phyloP scores from a whole-genome alignment of 2,329 filamentous ascomycete genomes.

The Botrytis fragariae region DNA sequence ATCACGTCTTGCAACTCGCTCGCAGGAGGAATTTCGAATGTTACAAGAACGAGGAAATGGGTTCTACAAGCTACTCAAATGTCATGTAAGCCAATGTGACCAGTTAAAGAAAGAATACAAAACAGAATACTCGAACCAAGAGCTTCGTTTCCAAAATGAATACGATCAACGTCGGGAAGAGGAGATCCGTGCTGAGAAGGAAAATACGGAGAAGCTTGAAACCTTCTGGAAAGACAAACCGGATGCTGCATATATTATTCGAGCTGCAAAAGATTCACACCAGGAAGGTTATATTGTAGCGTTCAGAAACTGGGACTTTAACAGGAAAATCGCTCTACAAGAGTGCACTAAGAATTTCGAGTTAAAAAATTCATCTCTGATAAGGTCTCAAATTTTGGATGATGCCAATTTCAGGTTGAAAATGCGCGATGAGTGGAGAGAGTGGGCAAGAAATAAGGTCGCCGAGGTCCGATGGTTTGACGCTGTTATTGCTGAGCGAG shows the following conservation, averaged over 20 bases:
- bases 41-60: conserved; percentile 39
- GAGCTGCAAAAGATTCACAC: conserved; percentile 39
- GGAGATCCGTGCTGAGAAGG: conserved; percentile 46
- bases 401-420: no score
- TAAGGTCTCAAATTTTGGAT: background rate
- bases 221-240: conserved; percentile 42
- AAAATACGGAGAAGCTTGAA: conserved; percentile 44
- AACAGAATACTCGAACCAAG: conserved; percentile 39
- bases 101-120: conserved; percentile 35
- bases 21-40: conserved; percentile 40
- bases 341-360: background rate
- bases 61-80: conserved; percentile 33
- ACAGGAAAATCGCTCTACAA: background rate
- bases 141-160: conserved; percentile 43
- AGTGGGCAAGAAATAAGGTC: conserved; percentile 3
- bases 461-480: conserved; percentile 5
- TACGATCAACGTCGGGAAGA: conserved; percentile 43
- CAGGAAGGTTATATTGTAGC: background rate
- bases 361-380: background rate
- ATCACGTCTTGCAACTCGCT: conserved; percentile 41
- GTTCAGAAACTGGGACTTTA: background rate
- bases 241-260: conserved; percentile 43
- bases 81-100: conserved; percentile 34
- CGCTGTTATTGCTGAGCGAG: background rate
- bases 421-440: background rate